Evolutionary conservation across 768 basidiomycete genomes (phyloP).

Genomic region (Phlebiopsis flavidoalba): DNA sequence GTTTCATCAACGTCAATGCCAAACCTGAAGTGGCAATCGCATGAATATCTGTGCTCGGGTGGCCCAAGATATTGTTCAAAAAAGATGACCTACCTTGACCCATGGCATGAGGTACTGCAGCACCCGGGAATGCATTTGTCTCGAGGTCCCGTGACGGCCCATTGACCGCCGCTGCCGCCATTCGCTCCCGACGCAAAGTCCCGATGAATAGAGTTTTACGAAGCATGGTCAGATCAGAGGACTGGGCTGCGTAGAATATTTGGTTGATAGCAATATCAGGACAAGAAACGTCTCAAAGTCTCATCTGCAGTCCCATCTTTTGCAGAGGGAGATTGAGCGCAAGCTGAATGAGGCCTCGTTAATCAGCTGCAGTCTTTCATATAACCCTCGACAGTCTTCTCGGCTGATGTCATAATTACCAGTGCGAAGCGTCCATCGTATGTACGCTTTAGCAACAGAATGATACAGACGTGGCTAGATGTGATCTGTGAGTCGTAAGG

Average conservation of each 20-base stretch:
- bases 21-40: constrained; percentile 27
- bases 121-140: constrained; percentile 48
- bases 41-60: no score
- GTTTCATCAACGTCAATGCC: constrained; percentile 46
- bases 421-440: background rate
- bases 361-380: background rate
- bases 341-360: background rate
- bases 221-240: constrained; percentile 42
- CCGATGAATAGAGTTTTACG: constrained; percentile 49
- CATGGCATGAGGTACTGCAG: constrained; percentile 48
- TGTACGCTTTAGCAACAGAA: background rate
- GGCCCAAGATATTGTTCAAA: no score
- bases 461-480: background rate
- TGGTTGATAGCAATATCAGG: background rate
- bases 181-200: constrained; percentile 40
- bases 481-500: background rate
- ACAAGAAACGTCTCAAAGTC: background rate
- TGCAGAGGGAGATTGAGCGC: no score
- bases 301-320: background rate
- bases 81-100: constrained; percentile 38
- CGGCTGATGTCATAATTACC: background rate
- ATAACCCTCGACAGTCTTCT: background rate
- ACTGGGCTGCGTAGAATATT: no score
- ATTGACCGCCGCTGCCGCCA: constrained; percentile 41
- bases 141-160: no score